A percentile compares a stretch with the other conserved stretches of the same genome.
Evolutionary conservation across 2,329 filamentous ascomycete genomes (phyloP).

Genomic region (Claviceps monticola): DNA sequence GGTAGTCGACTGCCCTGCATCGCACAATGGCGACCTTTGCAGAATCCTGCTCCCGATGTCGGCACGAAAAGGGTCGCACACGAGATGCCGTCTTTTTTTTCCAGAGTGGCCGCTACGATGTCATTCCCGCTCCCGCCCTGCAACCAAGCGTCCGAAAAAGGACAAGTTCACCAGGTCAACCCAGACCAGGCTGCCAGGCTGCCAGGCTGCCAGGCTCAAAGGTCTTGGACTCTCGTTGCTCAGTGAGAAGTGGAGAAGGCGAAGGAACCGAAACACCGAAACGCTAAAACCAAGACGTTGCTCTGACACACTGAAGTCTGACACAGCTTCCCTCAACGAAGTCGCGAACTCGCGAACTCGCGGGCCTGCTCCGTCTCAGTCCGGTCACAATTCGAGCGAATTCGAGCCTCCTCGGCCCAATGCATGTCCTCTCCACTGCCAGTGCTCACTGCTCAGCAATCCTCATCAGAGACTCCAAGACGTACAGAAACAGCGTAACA

Average conservation of each 20-base stretch:
- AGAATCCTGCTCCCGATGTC: too few relatives aligned
- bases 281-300: conserved; percentile 2
- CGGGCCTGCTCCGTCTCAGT: too few relatives aligned
- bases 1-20: too few relatives aligned
- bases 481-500: too few relatives aligned
- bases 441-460: background rate
- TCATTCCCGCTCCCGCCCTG: background rate
- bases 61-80: too few relatives aligned
- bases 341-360: too few relatives aligned
- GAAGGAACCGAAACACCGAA: conserved; percentile 5
- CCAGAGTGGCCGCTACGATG: background rate
- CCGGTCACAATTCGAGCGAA: too few relatives aligned
- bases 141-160: background rate
- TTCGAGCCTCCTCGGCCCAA: background rate
- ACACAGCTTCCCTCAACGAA: too few relatives aligned
- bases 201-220: too few relatives aligned
- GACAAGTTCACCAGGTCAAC: background rate
- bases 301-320: too few relatives aligned
- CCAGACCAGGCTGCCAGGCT: background rate
- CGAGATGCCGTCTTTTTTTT: background rate
- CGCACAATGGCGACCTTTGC: too few relatives aligned
- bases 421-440: background rate
- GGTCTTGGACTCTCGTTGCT: conserved; percentile 1
- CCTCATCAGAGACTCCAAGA: too few relatives aligned
- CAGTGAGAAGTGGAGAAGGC: conserved; percentile 4